Conservation (phyloP, 2,329 filamentous ascomycete species). For the Monilinia aucupariae region DNA sequence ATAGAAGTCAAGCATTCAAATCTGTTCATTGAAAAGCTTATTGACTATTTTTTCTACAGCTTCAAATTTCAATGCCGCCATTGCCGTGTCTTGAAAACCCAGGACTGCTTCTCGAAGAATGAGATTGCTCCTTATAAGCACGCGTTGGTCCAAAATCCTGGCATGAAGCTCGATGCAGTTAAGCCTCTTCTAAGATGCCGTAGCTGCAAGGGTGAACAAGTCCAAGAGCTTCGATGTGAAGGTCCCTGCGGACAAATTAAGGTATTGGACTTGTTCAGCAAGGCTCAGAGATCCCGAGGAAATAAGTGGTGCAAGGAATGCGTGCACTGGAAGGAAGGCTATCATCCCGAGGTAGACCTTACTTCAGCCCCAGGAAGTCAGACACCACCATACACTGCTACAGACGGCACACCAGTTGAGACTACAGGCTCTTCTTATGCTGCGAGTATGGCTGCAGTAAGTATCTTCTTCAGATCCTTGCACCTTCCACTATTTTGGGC, state of each 20-base stretch:
- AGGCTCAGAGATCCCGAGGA: constrained; percentile 39
- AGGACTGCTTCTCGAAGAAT: constrained; percentile 42
- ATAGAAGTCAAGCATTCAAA: neutral
- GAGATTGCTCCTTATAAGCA: constrained; percentile 40
- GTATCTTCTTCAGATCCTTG: neutral
- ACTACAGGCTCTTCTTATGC: neutral
- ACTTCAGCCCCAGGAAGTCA: constrained; percentile 22
- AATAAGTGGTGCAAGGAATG: constrained; percentile 38
- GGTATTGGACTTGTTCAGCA: constrained; percentile 44
- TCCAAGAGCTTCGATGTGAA: constrained; percentile 44
- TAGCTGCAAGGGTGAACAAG: constrained; percentile 40
- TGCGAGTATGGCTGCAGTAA: neutral
- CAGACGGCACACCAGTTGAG: neutral
- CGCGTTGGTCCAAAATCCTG: constrained; percentile 16
- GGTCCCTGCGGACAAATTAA: constrained; percentile 43
- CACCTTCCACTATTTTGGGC: neutral
- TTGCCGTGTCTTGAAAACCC: constrained; percentile 31
- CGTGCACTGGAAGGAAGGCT: constrained; percentile 26
- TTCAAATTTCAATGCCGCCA: constrained; percentile 17
- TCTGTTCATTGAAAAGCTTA: too few relatives aligned
- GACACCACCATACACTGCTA: neutral
- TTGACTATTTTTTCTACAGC: neutral
- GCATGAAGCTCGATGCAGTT: constrained; percentile 20
- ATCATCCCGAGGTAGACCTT: constrained; percentile 21
- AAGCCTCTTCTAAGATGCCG: constrained; percentile 37